A percentile compares a stretch with the other conserved stretches of the same genome.
Evolutionary conservation across 441 rosid species (phyloP).

Genomic region (Dalechampia spathulata): DNA sequence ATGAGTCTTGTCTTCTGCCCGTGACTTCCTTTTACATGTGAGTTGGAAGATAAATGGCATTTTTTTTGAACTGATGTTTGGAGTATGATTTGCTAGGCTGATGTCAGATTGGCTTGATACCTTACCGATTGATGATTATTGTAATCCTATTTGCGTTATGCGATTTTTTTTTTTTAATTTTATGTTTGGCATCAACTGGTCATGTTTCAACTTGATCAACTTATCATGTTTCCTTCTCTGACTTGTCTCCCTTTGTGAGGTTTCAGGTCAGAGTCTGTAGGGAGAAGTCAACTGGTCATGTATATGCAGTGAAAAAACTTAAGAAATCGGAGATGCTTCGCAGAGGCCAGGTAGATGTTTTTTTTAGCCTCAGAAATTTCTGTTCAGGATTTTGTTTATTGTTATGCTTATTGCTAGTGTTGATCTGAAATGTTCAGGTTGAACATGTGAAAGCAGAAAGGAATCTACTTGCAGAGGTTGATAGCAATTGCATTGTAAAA

Average conservation of each 20-base stretch:
- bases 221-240: neutral
- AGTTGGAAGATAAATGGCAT: neutral
- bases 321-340: slow-evolving; percentile 99
- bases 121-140: neutral
- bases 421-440: slow-evolving; percentile 46
- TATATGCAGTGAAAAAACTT: slow-evolving; percentile 94
- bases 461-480: slow-evolving; percentile 96
- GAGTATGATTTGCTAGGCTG: too few relatives aligned
- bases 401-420: slow-evolving; percentile 12
- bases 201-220: neutral
- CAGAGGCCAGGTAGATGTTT: slow-evolving; percentile 67
- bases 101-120: neutral
- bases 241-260: slow-evolving; percentile 6
- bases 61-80: neutral
- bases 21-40: neutral
- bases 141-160: neutral
- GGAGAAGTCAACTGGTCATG: slow-evolving; percentile 80
- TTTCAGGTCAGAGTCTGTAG: slow-evolving; percentile 79
- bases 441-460: slow-evolving; percentile 99
- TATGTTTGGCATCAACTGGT: neutral
- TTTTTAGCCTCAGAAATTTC: slow-evolving; percentile 4
- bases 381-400: neutral
- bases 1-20: neutral
- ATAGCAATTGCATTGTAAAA: slow-evolving; percentile 91
- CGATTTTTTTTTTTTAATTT: neutral